Conservation (phyloP, 148 eudicot genomes). For the Diospyros kaki region DNA sequence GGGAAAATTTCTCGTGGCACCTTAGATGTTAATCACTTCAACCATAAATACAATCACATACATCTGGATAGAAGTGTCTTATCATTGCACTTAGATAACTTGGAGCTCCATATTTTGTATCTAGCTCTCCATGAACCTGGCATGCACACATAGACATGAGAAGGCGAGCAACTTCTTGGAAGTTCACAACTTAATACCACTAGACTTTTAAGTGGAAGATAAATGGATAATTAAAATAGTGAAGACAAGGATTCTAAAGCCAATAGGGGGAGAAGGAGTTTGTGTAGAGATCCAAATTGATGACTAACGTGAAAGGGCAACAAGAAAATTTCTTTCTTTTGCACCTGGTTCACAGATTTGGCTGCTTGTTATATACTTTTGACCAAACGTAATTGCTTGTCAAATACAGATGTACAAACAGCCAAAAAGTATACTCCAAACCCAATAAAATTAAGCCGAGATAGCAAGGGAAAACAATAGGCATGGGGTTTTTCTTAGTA, state of each 20-base stretch:
- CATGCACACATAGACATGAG: background rate
- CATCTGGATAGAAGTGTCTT: conserved; percentile 64
- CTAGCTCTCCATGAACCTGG: conserved; percentile 85
- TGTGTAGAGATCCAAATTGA: background rate
- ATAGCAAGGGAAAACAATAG: no score
- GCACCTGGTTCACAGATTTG: no score
- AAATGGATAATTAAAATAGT: no score
- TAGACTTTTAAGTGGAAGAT: background rate
- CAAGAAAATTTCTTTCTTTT: no score
- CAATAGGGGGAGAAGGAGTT: no score
- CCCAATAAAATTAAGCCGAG: no score
- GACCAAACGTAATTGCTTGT: no score
- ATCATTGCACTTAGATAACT: conserved; percentile 47
- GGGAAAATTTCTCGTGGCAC: background rate
- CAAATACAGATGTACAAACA: no score
- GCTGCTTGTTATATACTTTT: no score
- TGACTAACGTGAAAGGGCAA: no score
- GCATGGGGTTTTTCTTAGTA: no score
- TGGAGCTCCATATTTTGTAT: conserved; percentile 69
- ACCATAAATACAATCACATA: conserved; percentile 24
- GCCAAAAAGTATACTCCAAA: no score
- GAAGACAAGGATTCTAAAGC: background rate
- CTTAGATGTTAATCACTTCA: background rate
- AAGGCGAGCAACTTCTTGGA: background rate
- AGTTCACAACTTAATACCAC: background rate